Conservation (phyloP, 768 basidiomycete species). For the Ramaria rubella region DNA sequence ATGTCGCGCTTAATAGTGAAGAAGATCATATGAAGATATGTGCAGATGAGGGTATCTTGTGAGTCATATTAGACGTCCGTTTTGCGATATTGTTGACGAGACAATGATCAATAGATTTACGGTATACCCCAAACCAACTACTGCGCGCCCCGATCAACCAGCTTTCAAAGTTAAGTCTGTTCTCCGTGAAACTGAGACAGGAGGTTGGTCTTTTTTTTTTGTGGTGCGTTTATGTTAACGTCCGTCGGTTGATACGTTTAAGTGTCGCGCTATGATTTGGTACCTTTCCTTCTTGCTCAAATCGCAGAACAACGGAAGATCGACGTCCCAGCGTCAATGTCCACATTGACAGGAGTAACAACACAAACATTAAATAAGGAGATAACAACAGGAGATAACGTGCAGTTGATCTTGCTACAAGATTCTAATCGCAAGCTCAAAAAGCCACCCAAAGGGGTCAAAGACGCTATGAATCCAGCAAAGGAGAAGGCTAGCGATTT, state of each 20-base stretch:
- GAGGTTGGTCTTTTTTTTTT: constrained; percentile 39
- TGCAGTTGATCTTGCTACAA: constrained; percentile 59
- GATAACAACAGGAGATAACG: constrained; percentile 31
- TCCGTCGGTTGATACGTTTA: constrained; percentile 3
- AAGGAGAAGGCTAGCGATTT: constrained; percentile 10
- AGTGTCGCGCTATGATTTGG: constrained; percentile 63
- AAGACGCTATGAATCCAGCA: constrained; percentile 5
- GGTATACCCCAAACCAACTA: constrained; percentile 49
- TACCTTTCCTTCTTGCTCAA: constrained; percentile 67
- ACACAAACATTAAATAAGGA: constrained; percentile 33
- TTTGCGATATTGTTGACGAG: neutral
- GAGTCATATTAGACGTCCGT: constrained; percentile 21
- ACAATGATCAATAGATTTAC: constrained; percentile 35
- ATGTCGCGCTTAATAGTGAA: constrained; percentile 58
- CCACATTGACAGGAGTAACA: constrained; percentile 36
- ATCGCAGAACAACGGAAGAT: constrained; percentile 75
- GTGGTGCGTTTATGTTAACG: neutral
- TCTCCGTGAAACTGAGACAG: constrained; percentile 68
- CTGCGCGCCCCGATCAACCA: constrained; percentile 49
- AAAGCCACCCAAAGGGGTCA: constrained; percentile 37
- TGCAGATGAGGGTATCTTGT: constrained; percentile 80
- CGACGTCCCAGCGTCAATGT: constrained; percentile 60
- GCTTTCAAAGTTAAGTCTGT: constrained; percentile 83
- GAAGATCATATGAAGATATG: constrained; percentile 65
- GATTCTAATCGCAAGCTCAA: constrained; percentile 65